phyloP scores from a whole-genome alignment of 805 yeast genomes.

The Zygosaccharomyces gambellarensis region DNA sequence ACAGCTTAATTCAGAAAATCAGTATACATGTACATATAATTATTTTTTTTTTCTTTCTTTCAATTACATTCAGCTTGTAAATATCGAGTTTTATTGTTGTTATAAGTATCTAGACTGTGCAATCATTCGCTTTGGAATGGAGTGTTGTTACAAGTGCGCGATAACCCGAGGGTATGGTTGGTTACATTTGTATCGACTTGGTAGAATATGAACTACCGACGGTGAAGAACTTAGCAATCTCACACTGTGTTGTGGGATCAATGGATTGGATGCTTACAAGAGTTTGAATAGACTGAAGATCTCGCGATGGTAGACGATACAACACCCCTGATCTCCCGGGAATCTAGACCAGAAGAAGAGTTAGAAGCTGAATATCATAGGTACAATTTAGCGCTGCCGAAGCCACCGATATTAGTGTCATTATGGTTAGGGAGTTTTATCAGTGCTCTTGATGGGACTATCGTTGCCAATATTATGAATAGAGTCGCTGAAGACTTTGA shows the following conservation, averaged over 20 bases:
- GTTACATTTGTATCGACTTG: too few relatives aligned
- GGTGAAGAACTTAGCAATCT: too few relatives aligned
- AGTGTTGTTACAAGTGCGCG: too few relatives aligned
- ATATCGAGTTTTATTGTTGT: background rate
- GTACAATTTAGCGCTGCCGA: constrained; percentile 27
- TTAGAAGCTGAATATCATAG: constrained; percentile 26
- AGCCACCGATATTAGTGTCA: constrained; percentile 34
- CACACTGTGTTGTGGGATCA: too few relatives aligned
- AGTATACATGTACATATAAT: constrained; percentile 2
- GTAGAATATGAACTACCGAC: too few relatives aligned
- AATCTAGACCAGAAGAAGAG: constrained; percentile 7
- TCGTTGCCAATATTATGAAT: constrained; percentile 47
- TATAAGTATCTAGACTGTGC: background rate
- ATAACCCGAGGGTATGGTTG: too few relatives aligned
- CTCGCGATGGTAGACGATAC: constrained; percentile 16
- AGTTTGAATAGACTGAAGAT: too few relatives aligned
- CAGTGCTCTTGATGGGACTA: constrained; percentile 44
- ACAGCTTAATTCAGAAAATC: background rate
- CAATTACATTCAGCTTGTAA: background rate
- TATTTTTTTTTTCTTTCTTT: too few relatives aligned
- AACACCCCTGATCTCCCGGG: constrained; percentile 12
- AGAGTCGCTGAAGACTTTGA: constrained; percentile 45
- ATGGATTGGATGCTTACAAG: too few relatives aligned
- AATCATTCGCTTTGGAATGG: background rate
- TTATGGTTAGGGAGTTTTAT: constrained; percentile 46